phyloP scores from a whole-genome alignment of 2,329 filamentous ascomycete species.

The Colletotrichum cuscutae region DNA sequence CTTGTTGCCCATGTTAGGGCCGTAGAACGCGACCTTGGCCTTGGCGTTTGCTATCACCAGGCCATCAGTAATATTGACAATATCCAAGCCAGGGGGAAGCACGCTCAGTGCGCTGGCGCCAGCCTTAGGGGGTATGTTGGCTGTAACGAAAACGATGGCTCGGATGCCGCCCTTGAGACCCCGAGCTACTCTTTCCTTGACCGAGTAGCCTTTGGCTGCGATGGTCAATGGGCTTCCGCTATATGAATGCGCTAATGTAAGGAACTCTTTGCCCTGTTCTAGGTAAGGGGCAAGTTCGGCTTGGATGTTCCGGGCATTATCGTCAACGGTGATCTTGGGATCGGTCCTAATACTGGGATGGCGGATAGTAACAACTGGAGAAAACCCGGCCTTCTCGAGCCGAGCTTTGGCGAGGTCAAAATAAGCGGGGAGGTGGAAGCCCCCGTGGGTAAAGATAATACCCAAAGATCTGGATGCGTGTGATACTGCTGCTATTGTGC shows the following conservation, averaged over 20 bases:
- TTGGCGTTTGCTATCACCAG: conserved; percentile 10
- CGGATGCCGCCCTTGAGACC: conserved; percentile 9
- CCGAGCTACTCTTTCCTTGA: not conserved
- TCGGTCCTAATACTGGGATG: conserved; percentile 5
- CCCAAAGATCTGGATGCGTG: not conserved
- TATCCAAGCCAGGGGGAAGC: conserved; percentile 9
- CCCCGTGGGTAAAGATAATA: conserved; percentile 13
- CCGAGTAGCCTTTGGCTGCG: conserved; percentile 4
- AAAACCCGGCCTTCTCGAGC: conserved; percentile 9
- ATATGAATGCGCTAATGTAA: conserved; percentile 19
- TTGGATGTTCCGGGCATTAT: conserved; percentile 17
- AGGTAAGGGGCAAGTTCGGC: not conserved
- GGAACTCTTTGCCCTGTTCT: conserved; percentile 12
- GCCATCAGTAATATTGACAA: conserved; percentile 2
- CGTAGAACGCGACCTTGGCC: conserved; percentile 20
- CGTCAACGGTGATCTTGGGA: conserved; percentile 1
- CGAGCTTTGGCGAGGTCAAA: conserved; percentile 8
- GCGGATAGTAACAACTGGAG: conserved; percentile 9
- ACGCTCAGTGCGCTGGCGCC: conserved; percentile 17
- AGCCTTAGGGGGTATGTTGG: conserved; percentile 9
- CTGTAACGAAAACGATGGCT: conserved; percentile 1
- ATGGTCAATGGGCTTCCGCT: conserved; percentile 8
- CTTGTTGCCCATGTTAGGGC: conserved; percentile 15
- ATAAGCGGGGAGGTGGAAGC: conserved; percentile 11
- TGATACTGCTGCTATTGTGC: not conserved